A percentile compares a stretch with the other conserved stretches of the same genome.
Evolutionary conservation across 352 stramenopile genomes (phyloP).

Genomic region (Pythium volutum): DNA sequence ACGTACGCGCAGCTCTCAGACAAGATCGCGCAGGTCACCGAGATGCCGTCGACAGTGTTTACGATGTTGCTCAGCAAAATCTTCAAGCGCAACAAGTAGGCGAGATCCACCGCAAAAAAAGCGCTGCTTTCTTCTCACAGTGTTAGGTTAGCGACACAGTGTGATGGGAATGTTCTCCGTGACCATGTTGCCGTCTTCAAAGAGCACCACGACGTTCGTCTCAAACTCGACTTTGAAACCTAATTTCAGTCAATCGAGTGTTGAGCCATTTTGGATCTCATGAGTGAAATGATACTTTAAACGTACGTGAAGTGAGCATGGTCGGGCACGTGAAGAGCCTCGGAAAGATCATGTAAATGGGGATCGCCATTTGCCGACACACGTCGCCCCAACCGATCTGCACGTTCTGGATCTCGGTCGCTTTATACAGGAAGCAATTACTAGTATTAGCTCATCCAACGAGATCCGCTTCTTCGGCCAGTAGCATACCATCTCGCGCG

Average conservation of each 20-base stretch:
- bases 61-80: constrained; percentile 94
- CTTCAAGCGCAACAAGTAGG: constrained; percentile 96
- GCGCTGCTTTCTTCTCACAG: too few species aligned
- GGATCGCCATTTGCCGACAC: constrained; percentile 85
- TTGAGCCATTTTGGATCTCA: not conserved
- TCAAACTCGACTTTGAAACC: constrained; percentile 92
- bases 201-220: constrained; percentile 91
- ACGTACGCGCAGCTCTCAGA: constrained; percentile 82
- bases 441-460: not conserved
- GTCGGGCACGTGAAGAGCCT: constrained; percentile 91
- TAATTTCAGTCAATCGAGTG: constrained; percentile 11
- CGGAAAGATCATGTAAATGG: constrained; percentile 95
- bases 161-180: constrained; percentile 89
- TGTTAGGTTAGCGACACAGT: constrained; percentile 65
- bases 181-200: constrained; percentile 90
- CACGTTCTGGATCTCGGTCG: constrained; percentile 94
- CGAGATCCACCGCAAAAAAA: too few species aligned
- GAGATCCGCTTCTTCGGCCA: not conserved
- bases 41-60: constrained; percentile 92
- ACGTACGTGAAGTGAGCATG: constrained; percentile 74
- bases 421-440: constrained; percentile 30
- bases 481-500: constrained; percentile 62
- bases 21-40: constrained; percentile 75
- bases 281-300: too few species aligned
- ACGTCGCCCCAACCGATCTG: constrained; percentile 92